Percentiles rank a stretch among this genome's conserved stretches.
phyloP scores from a whole-genome alignment of 1,284 basidiomycete species.

The Cutaneotrichosporon cyanovorans region DNA sequence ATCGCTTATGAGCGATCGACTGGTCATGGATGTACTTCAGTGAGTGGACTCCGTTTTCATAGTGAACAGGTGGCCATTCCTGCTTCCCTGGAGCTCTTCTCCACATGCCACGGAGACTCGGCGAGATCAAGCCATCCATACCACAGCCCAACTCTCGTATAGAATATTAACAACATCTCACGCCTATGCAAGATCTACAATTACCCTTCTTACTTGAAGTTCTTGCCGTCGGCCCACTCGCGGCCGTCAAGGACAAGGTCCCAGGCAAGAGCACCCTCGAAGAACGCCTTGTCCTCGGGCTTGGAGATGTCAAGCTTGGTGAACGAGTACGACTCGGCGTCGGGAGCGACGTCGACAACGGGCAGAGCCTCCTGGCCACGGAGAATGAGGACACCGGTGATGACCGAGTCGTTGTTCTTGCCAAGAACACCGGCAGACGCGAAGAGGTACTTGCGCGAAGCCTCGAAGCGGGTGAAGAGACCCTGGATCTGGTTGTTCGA shows the following conservation, averaged over 20 bases:
- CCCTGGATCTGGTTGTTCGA: conserved; percentile 73
- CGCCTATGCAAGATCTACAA: background rate
- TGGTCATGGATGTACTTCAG: too few species aligned
- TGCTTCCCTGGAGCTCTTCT: too few species aligned
- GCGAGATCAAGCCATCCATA: too few species aligned
- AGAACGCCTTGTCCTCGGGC: conserved; percentile 71
- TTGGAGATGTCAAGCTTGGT: conserved; percentile 57
- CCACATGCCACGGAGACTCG: too few species aligned
- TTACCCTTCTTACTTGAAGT: conserved; percentile 47
- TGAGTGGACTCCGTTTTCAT: too few species aligned
- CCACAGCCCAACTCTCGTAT: too few species aligned
- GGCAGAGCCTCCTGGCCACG: conserved; percentile 63
- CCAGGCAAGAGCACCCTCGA: conserved; percentile 84
- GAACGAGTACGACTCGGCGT: conserved; percentile 79
- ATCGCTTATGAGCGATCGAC: too few species aligned
- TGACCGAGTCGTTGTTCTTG: conserved; percentile 63
- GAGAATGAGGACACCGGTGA: conserved; percentile 70
- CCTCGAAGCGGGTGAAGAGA: conserved; percentile 93
- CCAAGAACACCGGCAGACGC: conserved; percentile 89
- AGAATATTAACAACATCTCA: too few species aligned
- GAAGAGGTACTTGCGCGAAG: conserved; percentile 89
- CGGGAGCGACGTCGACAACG: conserved; percentile 77
- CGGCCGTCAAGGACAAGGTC: conserved; percentile 76
- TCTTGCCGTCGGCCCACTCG: conserved; percentile 59
- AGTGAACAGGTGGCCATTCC: too few species aligned